A percentile compares a stretch with the other conserved stretches of the same genome.
These are phyloP conservation scores for Grosmannia penicillata DNA, from an alignment of 2,329 filamentous ascomycete species.

Conservation along the genomic window DNA sequence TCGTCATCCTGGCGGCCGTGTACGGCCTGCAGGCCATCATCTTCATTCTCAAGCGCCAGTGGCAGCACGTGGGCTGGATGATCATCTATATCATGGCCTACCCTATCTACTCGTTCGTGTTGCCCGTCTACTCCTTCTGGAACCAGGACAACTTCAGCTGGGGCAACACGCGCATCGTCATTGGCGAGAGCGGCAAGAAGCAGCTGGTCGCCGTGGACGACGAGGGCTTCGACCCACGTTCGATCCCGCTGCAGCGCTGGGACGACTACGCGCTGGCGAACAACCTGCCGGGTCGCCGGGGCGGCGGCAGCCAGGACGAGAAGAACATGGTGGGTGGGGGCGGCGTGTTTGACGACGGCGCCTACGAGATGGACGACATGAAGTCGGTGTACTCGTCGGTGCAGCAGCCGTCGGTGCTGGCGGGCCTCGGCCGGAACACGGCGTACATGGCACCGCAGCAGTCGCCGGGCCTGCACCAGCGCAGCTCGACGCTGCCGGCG, in stretches of 20 bases:
- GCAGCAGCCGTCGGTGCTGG: slow-evolving; percentile 73
- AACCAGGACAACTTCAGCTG: slow-evolving; percentile 98
- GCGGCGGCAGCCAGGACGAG: slow-evolving; percentile 45
- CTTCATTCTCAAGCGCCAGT: slow-evolving; percentile 92
- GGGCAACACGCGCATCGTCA: slow-evolving; percentile 96
- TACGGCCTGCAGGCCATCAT: slow-evolving; percentile 94
- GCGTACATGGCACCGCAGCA: slow-evolving; percentile 74
- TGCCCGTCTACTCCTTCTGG: slow-evolving; percentile 98
- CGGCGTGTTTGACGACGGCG: slow-evolving; percentile 47
- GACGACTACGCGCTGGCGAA: slow-evolving; percentile 86
- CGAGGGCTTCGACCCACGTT: slow-evolving; percentile 78
- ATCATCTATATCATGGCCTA: slow-evolving; percentile 95
- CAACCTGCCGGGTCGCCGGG: slow-evolving; percentile 81
- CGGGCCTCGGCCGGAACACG: slow-evolving; percentile 52
- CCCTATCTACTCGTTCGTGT: slow-evolving; percentile 80
- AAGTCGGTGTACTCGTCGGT: slow-evolving; percentile 91
- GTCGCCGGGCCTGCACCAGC: slow-evolving; percentile 43
- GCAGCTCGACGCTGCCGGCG: slow-evolving; percentile 27
- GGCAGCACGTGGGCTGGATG: slow-evolving; percentile 99
- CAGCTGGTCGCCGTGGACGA: slow-evolving; percentile 77
- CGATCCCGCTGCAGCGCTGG: slow-evolving; percentile 90
- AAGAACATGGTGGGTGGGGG: slow-evolving; percentile 28
- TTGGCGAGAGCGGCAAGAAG: slow-evolving; percentile 85
- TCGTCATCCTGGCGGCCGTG: slow-evolving; percentile 77
- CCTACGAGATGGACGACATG: slow-evolving; percentile 96